These are phyloP conservation scores for Populus alba DNA, from an alignment of 345 rosid genomes.

Conservation along the genomic window DNA sequence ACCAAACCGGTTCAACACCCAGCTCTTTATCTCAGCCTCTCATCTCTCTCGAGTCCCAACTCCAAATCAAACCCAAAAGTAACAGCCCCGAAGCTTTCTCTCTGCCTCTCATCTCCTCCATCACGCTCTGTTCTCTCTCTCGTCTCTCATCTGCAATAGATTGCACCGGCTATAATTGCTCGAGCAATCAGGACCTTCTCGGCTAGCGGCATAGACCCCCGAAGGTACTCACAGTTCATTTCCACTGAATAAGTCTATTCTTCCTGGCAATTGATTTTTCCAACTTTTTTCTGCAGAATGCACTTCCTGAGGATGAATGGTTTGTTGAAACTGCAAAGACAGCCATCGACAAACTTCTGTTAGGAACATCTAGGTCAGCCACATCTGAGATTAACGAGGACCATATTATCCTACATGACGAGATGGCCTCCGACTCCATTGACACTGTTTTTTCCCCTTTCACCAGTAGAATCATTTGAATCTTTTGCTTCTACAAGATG, in stretches of 20 bases:
- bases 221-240: constrained; percentile 45
- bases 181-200: constrained; percentile 82
- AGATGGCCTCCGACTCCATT: constrained; percentile 46
- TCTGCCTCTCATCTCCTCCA: no score
- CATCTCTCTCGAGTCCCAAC: no score
- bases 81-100: no score
- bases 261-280: constrained; percentile 9
- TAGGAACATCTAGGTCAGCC: constrained; percentile 74
- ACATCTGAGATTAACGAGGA: constrained; percentile 63
- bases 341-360: constrained; percentile 73
- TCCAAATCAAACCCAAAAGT: no score
- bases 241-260: not conserved
- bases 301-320: constrained; percentile 84
- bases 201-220: constrained; percentile 74
- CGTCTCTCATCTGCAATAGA: constrained; percentile 55
- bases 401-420: constrained; percentile 49
- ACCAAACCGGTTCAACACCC: no score
- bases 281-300: constrained; percentile 29
- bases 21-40: no score
- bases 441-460: constrained; percentile 67
- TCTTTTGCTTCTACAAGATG: constrained; percentile 85
- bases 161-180: constrained; percentile 78
- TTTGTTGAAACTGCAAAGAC: constrained; percentile 87
- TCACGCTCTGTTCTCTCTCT: no score
- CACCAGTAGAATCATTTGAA: constrained; percentile 55